Conservation (phyloP, 2,329 filamentous ascomycete species). For the Hymenoscyphus fraxineus region DNA sequence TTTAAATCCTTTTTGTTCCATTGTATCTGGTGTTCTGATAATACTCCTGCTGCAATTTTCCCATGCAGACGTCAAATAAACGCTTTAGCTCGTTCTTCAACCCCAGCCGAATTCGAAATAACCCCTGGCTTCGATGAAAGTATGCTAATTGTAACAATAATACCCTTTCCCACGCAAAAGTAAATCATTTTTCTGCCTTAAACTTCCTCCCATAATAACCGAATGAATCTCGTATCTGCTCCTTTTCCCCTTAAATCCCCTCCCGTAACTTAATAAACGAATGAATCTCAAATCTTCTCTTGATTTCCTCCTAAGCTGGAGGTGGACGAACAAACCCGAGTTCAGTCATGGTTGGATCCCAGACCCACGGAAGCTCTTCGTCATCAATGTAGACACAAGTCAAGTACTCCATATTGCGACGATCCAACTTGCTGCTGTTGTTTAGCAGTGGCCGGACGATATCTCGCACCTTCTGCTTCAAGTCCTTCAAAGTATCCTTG, state of each 20-base stretch:
- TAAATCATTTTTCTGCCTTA: not conserved
- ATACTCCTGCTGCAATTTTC: no score
- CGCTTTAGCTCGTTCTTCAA: not conserved
- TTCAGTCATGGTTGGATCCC: not conserved
- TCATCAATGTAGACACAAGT: not conserved
- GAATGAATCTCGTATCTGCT: not conserved
- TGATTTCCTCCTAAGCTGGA: not conserved
- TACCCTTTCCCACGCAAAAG: not conserved
- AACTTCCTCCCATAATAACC: not conserved
- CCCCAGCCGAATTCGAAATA: not conserved
- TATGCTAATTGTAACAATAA: not conserved
- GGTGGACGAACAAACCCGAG: not conserved
- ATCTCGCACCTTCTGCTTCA: not conserved
- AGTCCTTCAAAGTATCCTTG: not conserved
- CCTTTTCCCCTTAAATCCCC: not conserved
- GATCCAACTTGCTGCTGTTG: not conserved
- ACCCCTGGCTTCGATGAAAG: not conserved
- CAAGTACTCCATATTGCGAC: not conserved
- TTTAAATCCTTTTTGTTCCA: no score
- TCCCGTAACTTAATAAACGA: not conserved
- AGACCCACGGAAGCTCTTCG: not conserved
- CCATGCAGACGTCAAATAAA: no score
- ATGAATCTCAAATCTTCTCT: not conserved
- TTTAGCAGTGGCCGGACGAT: not conserved
- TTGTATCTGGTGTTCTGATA: no score